Evolutionary conservation across 306 rosid genomes (phyloP).

Genomic region (Lathyrus sativus): DNA sequence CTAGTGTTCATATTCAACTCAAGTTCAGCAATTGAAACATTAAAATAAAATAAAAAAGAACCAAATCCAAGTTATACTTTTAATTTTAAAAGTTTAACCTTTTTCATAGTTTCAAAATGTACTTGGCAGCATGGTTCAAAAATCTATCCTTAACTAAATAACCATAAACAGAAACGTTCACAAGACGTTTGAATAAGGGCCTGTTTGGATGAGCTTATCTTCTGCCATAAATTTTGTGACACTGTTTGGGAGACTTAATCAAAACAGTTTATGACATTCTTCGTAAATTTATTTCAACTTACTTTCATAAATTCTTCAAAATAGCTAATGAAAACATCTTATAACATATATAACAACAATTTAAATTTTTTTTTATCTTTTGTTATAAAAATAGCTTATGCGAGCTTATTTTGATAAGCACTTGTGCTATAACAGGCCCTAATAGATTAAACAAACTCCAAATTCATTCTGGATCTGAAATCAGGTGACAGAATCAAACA

Average conservation of each 20-base stretch:
- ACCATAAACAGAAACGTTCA: not conserved
- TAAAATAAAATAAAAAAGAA: slow-evolving; percentile 15
- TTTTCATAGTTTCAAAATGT: slow-evolving; percentile 16
- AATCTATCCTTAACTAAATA: slow-evolving; percentile 4
- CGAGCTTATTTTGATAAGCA: not conserved
- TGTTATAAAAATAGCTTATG: no score
- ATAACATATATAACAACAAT: no score
- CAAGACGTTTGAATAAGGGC: not conserved
- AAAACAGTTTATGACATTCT: no score
- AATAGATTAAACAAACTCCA: no score
- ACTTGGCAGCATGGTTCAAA: slow-evolving; percentile 4
- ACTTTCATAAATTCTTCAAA: no score
- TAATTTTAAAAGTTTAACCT: not conserved
- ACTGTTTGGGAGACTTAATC: no score
- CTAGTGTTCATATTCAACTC: slow-evolving; percentile 27
- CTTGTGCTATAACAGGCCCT: no score
- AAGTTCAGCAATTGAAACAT: slow-evolving; percentile 13
- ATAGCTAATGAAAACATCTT: no score
- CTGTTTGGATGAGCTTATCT: not conserved
- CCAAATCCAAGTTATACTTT: slow-evolving; percentile 15
- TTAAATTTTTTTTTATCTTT: not conserved
- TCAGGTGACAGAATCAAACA: no score
- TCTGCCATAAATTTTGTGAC: no score
- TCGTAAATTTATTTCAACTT: no score
- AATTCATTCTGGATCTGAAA: no score